These are phyloP conservation scores for Sclerotinia nivalis DNA, from an alignment of 2,329 filamentous ascomycete species.

Conservation along the genomic window DNA sequence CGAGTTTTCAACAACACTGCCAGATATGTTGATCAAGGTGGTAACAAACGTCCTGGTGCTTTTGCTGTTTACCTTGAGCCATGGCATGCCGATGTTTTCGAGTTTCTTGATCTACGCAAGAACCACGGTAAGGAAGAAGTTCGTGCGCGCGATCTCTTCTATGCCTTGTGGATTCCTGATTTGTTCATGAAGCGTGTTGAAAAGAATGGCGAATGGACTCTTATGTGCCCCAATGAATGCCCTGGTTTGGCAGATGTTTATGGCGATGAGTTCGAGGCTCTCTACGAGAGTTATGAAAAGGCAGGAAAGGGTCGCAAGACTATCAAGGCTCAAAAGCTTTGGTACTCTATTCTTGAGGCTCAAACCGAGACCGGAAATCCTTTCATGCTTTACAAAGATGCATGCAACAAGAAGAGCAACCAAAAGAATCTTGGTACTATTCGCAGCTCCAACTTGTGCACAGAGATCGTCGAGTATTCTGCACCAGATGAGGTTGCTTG, in stretches of 20 bases:
- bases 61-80: slow-evolving; percentile 99
- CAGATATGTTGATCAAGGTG: slow-evolving; percentile 96
- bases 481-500: slow-evolving; percentile 98
- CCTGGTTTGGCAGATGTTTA: slow-evolving; percentile 95
- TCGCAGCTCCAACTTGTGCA: slow-evolving; percentile 97
- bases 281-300: slow-evolving; percentile 90
- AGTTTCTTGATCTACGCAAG: slow-evolving; percentile 97
- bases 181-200: slow-evolving; percentile 99
- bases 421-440: slow-evolving; percentile 99
- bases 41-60: slow-evolving; percentile 97
- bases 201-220: slow-evolving; percentile 92
- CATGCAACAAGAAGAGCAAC: slow-evolving; percentile 98
- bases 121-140: slow-evolving; percentile 99
- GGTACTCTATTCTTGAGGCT: slow-evolving; percentile 97
- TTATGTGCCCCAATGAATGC: slow-evolving; percentile 98
- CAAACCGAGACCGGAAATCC: slow-evolving; percentile 99
- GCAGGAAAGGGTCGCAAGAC: slow-evolving; percentile 87
- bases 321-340: slow-evolving; percentile 96
- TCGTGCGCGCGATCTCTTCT: slow-evolving; percentile 94
- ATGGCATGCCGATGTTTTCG: slow-evolving; percentile 97
- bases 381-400: slow-evolving; percentile 99
- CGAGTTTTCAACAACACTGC: slow-evolving; percentile 99
- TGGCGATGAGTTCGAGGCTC: slow-evolving; percentile 92
- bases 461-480: slow-evolving; percentile 96
- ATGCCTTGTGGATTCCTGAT: slow-evolving; percentile 97